These are phyloP conservation scores for Penicillium griseofulvum DNA, from an alignment of 2,329 filamentous ascomycete species.

Conservation along the genomic window DNA sequence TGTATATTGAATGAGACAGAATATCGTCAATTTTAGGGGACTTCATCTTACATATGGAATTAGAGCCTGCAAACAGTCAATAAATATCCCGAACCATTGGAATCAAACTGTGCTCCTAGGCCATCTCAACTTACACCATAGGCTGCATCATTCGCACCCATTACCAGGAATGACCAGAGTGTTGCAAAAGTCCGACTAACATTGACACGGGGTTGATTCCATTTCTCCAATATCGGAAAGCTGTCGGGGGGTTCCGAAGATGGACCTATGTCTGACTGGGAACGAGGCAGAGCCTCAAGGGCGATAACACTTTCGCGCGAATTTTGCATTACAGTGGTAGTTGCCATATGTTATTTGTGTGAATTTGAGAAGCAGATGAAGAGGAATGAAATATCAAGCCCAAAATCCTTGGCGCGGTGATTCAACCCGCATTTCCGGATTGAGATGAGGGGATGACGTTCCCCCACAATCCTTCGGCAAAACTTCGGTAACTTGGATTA, in stretches of 20 bases:
- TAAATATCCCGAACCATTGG: background rate
- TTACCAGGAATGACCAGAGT: constrained; percentile 58
- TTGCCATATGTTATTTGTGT: constrained; percentile 8
- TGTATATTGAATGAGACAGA: constrained; percentile 14
- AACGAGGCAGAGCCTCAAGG: constrained; percentile 14
- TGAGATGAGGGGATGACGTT: background rate
- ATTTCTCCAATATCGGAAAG: constrained; percentile 36
- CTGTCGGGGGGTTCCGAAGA: background rate
- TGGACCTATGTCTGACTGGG: background rate
- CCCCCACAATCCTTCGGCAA: background rate
- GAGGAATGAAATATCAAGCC: background rate
- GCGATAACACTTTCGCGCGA: constrained; percentile 11
- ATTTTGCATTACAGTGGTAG: constrained; percentile 9
- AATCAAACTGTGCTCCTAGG: background rate
- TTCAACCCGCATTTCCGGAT: background rate
- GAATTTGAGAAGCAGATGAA: background rate
- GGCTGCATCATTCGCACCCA: constrained; percentile 59
- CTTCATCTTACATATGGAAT: constrained; percentile 51
- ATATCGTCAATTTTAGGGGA: background rate
- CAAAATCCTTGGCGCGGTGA: background rate
- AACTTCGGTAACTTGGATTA: background rate
- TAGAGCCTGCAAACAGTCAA: constrained; percentile 39
- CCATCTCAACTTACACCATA: constrained; percentile 50
- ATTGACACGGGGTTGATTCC: constrained; percentile 53
- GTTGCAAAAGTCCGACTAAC: constrained; percentile 51